A percentile compares a stretch with the other conserved stretches of the same genome.
phyloP scores from a whole-genome alignment of 1,284 basidiomycete species.

The Moniliella sp. region DNA sequence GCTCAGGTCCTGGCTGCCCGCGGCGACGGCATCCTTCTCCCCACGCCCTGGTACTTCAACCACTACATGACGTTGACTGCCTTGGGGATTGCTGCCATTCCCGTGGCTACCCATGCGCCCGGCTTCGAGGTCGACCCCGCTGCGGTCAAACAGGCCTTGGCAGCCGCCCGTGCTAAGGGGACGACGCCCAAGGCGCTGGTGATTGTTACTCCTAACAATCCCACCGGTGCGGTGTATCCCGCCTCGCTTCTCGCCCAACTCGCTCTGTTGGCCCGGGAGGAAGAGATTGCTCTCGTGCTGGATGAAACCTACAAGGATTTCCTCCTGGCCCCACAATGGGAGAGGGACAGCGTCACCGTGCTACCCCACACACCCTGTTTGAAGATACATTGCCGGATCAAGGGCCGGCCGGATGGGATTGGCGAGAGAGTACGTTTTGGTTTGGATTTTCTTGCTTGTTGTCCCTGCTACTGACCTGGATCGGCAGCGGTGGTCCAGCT shows the following conservation, averaged over 20 bases:
- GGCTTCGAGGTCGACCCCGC: constrained; percentile 44
- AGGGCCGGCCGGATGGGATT: constrained; percentile 12
- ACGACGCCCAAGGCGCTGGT: constrained; percentile 47
- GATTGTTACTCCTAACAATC: constrained; percentile 38
- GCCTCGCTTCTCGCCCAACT: constrained; percentile 46
- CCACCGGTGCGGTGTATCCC: constrained; percentile 54
- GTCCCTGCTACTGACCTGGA: constrained; percentile 49
- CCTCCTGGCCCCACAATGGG: constrained; percentile 45
- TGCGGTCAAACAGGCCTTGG: neutral
- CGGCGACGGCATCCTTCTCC: constrained; percentile 56
- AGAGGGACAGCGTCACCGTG: constrained; percentile 9
- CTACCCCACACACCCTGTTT: constrained; percentile 46
- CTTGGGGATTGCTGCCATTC: constrained; percentile 38
- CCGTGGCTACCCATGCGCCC: constrained; percentile 43
- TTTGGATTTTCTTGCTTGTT: too few relatives aligned
- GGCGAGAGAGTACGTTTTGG: constrained; percentile 45
- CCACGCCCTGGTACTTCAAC: constrained; percentile 23
- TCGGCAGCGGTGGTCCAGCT: constrained; percentile 18
- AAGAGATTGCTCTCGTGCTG: constrained; percentile 52
- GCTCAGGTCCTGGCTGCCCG: constrained; percentile 48
- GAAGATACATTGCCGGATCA: constrained; percentile 8
- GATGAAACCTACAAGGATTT: constrained; percentile 53
- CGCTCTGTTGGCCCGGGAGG: constrained; percentile 43
- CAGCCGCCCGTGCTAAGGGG: constrained; percentile 37
- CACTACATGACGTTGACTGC: constrained; percentile 44